Evolutionary conservation across 208 protist species (phyloP).

Genomic region (Herpetomonas samuelpessoai): DNA sequence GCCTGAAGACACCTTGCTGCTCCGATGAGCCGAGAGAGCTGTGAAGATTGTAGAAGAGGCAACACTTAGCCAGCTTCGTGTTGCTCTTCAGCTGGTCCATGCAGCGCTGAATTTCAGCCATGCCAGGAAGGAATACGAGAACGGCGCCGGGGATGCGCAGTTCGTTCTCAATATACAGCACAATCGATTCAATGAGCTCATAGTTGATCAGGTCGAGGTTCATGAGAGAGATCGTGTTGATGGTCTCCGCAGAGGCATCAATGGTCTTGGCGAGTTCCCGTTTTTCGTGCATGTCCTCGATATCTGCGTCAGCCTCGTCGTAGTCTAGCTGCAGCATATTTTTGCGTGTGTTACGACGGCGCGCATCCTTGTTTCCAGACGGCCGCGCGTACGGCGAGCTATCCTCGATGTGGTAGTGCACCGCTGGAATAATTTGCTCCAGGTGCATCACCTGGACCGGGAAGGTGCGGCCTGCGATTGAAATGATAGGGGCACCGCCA

Average conservation of each 20-base stretch:
- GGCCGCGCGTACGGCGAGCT: constrained; percentile 74
- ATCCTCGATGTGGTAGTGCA: constrained; percentile 80
- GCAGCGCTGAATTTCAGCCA: constrained; percentile 92
- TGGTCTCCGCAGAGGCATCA: constrained; percentile 46
- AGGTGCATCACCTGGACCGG: constrained; percentile 94
- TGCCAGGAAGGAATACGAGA: constrained; percentile 96
- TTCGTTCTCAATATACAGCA: constrained; percentile 78
- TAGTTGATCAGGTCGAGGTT: constrained; percentile 94
- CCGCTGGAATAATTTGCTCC: constrained; percentile 90
- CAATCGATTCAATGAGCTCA: constrained; percentile 91
- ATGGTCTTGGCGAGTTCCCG: constrained; percentile 36
- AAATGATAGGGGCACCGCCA: constrained; percentile 79
- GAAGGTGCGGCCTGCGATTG: constrained; percentile 93
- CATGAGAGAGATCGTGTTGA: constrained; percentile 75
- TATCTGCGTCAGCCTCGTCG: constrained; percentile 63
- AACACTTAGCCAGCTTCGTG: constrained; percentile 32
- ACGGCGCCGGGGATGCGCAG: constrained; percentile 80
- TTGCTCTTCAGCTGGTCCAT: constrained; percentile 83
- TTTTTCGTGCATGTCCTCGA: constrained; percentile 36
- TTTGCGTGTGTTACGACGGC: constrained; percentile 73
- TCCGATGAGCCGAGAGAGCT: constrained; percentile 89
- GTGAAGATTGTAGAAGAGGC: constrained; percentile 92
- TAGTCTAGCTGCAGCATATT: constrained; percentile 51
- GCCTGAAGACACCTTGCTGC: constrained; percentile 93
- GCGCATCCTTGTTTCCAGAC: constrained; percentile 32